phyloP scores from a whole-genome alignment of 805 yeast species.

The Lipomyces orientalis region DNA sequence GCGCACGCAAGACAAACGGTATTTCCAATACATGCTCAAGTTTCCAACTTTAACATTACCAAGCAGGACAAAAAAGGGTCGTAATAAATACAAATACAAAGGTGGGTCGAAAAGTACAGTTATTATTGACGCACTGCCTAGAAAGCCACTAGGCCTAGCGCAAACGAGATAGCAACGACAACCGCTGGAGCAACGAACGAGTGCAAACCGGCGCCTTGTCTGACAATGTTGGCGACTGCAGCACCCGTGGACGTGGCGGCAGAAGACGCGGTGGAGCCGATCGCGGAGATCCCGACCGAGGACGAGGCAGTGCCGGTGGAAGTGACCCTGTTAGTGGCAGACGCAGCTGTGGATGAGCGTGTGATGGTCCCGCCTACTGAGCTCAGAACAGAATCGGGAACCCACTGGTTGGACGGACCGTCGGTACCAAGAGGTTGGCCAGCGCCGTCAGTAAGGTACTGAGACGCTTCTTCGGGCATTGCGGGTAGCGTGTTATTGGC shows the following conservation, averaged over 20 bases:
- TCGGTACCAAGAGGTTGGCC: conserved; percentile 45
- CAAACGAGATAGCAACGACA: conserved; percentile 23
- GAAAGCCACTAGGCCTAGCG: conserved; percentile 21
- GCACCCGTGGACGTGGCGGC: conserved; percentile 47
- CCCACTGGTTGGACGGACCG: conserved; percentile 43
- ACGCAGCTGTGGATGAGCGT: conserved; percentile 18
- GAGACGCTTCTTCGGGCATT: conserved; percentile 42
- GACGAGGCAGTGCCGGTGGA: conserved; percentile 11
- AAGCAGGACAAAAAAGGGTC: neutral
- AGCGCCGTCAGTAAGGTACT: conserved; percentile 48
- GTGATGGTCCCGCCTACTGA: conserved; percentile 6
- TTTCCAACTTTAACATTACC: neutral
- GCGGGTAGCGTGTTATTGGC: conserved; percentile 38
- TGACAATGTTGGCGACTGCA: conserved; percentile 45
- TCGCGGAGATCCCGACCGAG: conserved; percentile 38
- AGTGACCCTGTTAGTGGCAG: conserved; percentile 12
- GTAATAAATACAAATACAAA: conserved; percentile 1
- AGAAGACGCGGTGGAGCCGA: conserved; percentile 37
- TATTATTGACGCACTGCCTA: conserved; percentile 6
- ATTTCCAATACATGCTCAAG: neutral
- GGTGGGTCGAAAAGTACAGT: neutral
- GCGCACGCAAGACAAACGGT: neutral
- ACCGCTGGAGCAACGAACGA: conserved; percentile 19
- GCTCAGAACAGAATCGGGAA: conserved; percentile 11
- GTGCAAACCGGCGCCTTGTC: conserved; percentile 8